These are phyloP conservation scores for Anthoceros angustus DNA, from an alignment of 225 moss, liverwort and hornwort species.

Conservation along the genomic window DNA sequence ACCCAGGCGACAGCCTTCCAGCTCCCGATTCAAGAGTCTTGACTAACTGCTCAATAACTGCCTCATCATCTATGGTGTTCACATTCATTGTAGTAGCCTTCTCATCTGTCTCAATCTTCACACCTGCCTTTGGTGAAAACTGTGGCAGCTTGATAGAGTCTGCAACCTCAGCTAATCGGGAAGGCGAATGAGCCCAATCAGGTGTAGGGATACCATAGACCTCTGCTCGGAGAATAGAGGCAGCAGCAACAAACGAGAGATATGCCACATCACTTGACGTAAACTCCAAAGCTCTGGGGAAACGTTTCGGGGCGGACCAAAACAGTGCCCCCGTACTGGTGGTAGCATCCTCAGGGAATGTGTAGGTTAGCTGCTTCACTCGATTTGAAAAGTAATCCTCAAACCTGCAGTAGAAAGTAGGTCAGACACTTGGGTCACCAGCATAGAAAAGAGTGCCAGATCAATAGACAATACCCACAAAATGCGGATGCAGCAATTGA, in stretches of 20 bases:
- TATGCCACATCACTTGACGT: conserved; percentile 28
- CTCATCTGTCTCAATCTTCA: conserved; percentile 43
- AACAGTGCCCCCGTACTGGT: conserved; percentile 42
- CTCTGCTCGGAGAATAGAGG: conserved; percentile 33
- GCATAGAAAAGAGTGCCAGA: background rate
- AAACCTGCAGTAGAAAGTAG: conserved; percentile 10
- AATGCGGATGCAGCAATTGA: conserved; percentile 2
- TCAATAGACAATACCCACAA: background rate
- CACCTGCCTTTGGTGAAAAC: conserved; percentile 44
- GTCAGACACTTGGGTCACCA: background rate
- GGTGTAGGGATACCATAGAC: conserved; percentile 30
- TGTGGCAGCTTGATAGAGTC: conserved; percentile 25
- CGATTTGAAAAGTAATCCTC: conserved; percentile 48
- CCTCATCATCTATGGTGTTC: conserved; percentile 35
- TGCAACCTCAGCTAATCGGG: conserved; percentile 29
- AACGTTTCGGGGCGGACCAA: conserved; percentile 60
- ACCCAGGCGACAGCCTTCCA: conserved; percentile 22
- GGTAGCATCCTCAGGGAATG: conserved; percentile 36
- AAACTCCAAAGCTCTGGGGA: conserved; percentile 43
- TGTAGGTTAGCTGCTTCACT: conserved; percentile 48
- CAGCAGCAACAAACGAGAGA: conserved; percentile 38
- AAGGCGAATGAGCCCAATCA: conserved; percentile 31
- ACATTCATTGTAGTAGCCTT: conserved; percentile 30
- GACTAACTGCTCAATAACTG: conserved; percentile 37
- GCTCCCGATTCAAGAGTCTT: conserved; percentile 26